Conservation (phyloP, 345 rosid species). For the Leavenworthia alabamica region DNA sequence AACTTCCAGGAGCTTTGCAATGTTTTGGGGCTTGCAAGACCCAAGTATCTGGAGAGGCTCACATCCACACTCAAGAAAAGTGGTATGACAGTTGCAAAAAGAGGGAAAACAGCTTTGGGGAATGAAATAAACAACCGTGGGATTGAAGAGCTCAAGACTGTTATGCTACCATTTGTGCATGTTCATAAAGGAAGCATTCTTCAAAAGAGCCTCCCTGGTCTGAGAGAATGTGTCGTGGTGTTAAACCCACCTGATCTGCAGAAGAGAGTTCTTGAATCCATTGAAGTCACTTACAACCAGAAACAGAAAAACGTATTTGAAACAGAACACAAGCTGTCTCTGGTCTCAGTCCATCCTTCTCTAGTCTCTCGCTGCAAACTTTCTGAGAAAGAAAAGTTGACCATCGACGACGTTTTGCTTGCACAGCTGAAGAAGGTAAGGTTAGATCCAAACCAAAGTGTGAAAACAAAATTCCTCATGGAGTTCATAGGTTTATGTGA, state of each 20-base stretch:
- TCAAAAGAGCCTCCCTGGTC: conserved; percentile 61
- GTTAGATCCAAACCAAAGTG: conserved; percentile 42
- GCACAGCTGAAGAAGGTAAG: conserved; percentile 23
- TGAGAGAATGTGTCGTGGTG: conserved; percentile 35
- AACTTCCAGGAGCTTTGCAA: conserved; percentile 59
- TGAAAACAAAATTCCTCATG: conserved; percentile 50
- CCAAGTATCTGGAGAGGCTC: conserved; percentile 24
- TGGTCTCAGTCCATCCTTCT: conserved; percentile 62
- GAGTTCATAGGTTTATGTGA: conserved; percentile 40
- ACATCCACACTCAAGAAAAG: conserved; percentile 24
- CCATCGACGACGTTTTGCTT: conserved; percentile 17
- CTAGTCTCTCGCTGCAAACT: conserved; percentile 36
- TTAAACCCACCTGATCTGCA: conserved; percentile 32
- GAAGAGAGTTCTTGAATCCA: conserved; percentile 27
- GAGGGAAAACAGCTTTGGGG: conserved; percentile 4
- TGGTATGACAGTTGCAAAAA: conserved; percentile 27
- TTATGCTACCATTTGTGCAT: conserved; percentile 59
- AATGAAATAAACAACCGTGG: conserved; percentile 15
- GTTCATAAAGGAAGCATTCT: conserved; percentile 69
- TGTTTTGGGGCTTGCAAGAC: conserved; percentile 33
- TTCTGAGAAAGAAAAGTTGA: conserved; percentile 1
- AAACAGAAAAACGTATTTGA: conserved; percentile 20
- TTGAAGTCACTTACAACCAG: conserved; percentile 21
- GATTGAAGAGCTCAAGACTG: conserved; percentile 28
- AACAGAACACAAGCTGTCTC: conserved; percentile 35